Base-by-base conservation (phyloP, 2,329 filamentous ascomycete genomes). In the Fusarium pininemorale region DNA sequence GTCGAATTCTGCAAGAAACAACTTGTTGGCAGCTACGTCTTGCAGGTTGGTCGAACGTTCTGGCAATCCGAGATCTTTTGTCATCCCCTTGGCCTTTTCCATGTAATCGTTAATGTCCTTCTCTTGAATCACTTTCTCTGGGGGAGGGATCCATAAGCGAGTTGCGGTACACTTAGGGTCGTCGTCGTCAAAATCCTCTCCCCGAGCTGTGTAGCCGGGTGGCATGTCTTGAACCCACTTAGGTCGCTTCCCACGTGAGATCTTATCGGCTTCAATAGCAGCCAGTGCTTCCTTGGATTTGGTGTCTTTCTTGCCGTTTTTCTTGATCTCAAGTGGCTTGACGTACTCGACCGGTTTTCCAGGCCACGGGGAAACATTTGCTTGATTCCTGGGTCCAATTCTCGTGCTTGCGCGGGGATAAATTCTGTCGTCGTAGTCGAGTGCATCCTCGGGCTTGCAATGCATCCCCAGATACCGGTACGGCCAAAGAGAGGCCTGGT, bases 361-460 rank as follows among this genome's bases (percentile, higher is more conserved):
- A 63, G 92, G 92, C 96, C 96, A 99, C 11, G 93, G 88, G 55
- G 89, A 86, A 39, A 98, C 93, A 75, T 91, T 92, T 8, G 96
- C 96, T 84, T 99, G 96, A 82, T 98, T 95, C 63, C 95, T 91
- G 15, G 95, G 94, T 13, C 96, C 96, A 42, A 98, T 87, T 42
- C 96, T 92, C 63, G 96, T 98, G 80, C 95, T 97, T 22, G 96
- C 96, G 74, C 96, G 92, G 14, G 96, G 96, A 80, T 98, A 98
- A 74, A 99, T 98, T 73, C 96, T 92, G 82, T 99, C 96, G 79
- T 99, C 96, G 80, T 98, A 97, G 81, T 99, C 96, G 37, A 99
- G 86, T 1, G 94, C 96, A 84, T 99, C 96, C 82, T 98, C 95
- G 2, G 96, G 93, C 75, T 95, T 93, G 83, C 95, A 98, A 83